Percentiles rank a stretch among this genome's conserved stretches.
phyloP scores from a whole-genome alignment of 345 rosid species.

The Gossypium longicalyx region DNA sequence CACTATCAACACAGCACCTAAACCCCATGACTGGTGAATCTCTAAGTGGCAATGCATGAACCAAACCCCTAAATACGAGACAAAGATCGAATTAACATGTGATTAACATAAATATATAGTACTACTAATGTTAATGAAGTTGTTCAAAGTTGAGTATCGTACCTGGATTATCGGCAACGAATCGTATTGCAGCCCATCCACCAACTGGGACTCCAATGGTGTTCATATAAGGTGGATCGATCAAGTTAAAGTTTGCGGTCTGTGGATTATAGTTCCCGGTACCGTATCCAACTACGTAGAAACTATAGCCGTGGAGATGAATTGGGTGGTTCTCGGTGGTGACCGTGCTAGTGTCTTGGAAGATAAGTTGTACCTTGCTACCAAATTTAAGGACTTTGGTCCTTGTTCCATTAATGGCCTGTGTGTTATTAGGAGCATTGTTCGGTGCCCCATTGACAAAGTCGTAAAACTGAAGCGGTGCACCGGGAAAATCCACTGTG shows the following conservation, averaged over 20 bases:
- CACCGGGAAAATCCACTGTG: conserved; percentile 66
- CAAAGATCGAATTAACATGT: neutral
- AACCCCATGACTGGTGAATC: conserved; percentile 74
- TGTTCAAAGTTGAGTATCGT: neutral
- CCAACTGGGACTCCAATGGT: conserved; percentile 83
- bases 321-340: conserved; percentile 83
- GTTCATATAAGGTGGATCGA: conserved; percentile 82
- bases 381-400: conserved; percentile 60
- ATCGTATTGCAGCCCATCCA: conserved; percentile 83
- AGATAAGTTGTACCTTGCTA: conserved; percentile 57
- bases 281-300: conserved; percentile 77
- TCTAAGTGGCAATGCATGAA: conserved; percentile 82
- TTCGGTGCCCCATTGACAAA: conserved; percentile 81
- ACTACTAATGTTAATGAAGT: neutral
- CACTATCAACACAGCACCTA: conserved; percentile 67
- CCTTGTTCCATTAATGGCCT: conserved; percentile 61
- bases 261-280: conserved; percentile 54
- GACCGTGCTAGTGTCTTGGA: conserved; percentile 70
- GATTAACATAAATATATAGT: neutral
- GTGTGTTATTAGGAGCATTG: conserved; percentile 57
- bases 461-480: conserved; percentile 63
- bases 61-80: conserved; percentile 57
- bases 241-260: conserved; percentile 48
- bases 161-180: conserved; percentile 77
- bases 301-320: conserved; percentile 86